A percentile compares a stretch with the other conserved stretches of the same genome.
Conservation (phyloP, 73 alveolate genomes). For the Tetrahymena thermophila region DNA sequence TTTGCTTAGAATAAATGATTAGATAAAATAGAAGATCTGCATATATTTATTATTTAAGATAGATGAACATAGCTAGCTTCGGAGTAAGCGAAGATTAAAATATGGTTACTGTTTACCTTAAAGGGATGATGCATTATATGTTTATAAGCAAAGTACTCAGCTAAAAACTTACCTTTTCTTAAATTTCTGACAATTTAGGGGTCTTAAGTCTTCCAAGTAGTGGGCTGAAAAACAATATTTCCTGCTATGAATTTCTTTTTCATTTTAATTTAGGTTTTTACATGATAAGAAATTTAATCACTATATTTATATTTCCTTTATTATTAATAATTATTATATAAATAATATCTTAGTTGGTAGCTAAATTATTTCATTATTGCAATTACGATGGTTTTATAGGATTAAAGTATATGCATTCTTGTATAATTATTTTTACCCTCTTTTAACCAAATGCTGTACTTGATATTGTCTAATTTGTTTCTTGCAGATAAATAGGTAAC, state of each 20-base stretch:
- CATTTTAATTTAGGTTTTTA: too few species aligned
- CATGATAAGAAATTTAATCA: too few species aligned
- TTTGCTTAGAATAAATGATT: background rate
- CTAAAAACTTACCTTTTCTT: too few species aligned
- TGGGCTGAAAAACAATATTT: too few species aligned
- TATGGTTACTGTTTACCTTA: background rate
- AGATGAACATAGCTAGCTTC: background rate
- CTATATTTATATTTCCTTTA: too few species aligned
- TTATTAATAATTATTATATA: too few species aligned
- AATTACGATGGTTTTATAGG: too few species aligned
- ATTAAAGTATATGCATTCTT: background rate
- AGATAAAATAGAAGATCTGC: background rate
- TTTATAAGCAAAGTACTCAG: background rate
- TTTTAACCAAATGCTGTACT: background rate
- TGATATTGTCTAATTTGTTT: background rate
- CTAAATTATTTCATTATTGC: too few species aligned
- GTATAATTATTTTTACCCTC: background rate
- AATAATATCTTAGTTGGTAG: too few species aligned
- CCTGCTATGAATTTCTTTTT: too few species aligned
- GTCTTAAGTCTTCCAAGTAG: too few species aligned
- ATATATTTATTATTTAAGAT: background rate
- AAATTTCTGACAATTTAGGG: too few species aligned
- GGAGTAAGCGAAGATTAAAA: background rate
- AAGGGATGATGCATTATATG: background rate
- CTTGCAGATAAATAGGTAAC: background rate